Percentiles rank a stretch among this genome's conserved stretches.
Evolutionary conservation across 768 basidiomycete species (phyloP).

Genomic region (Psilocybe cubensis): DNA sequence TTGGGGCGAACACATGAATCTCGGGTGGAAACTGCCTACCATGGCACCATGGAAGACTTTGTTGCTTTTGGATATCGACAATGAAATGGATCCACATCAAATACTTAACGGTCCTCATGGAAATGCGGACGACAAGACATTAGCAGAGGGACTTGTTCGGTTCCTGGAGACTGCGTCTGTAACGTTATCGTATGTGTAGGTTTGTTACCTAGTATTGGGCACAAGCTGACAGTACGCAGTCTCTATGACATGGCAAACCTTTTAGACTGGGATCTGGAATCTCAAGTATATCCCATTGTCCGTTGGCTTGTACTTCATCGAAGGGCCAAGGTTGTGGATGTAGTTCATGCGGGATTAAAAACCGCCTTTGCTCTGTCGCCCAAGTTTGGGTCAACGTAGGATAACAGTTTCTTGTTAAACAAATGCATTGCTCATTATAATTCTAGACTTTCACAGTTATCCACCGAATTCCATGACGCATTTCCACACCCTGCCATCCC

Average conservation of each 20-base stretch:
- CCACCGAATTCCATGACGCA: constrained; percentile 58
- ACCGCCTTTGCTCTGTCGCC: constrained; percentile 81
- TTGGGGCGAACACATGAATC: constrained; percentile 72
- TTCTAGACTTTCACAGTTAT: constrained; percentile 44
- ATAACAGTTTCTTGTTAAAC: constrained; percentile 18
- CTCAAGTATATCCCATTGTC: constrained; percentile 88
- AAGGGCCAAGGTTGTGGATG: constrained; percentile 87
- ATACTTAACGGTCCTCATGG: constrained; percentile 63
- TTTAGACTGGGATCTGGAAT: constrained; percentile 82
- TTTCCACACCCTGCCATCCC: constrained; percentile 69
- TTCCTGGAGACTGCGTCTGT: constrained; percentile 78
- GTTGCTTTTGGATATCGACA: constrained; percentile 67
- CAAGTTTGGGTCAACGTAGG: constrained; percentile 64
- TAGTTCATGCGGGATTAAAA: constrained; percentile 76
- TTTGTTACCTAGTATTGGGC: background rate
- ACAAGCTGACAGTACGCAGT: constrained; percentile 35
- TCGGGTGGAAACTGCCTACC: constrained; percentile 74
- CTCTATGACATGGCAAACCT: constrained; percentile 80
- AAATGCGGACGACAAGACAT: constrained; percentile 62
- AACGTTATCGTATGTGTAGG: constrained; percentile 68
- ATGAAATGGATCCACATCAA: constrained; percentile 59
- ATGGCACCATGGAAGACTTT: constrained; percentile 93
- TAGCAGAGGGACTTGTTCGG: constrained; percentile 73
- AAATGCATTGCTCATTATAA: background rate
- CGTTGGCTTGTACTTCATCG: constrained; percentile 91